Conservation (phyloP, 1,284 basidiomycete genomes). For the Tausonia pullulans region DNA sequence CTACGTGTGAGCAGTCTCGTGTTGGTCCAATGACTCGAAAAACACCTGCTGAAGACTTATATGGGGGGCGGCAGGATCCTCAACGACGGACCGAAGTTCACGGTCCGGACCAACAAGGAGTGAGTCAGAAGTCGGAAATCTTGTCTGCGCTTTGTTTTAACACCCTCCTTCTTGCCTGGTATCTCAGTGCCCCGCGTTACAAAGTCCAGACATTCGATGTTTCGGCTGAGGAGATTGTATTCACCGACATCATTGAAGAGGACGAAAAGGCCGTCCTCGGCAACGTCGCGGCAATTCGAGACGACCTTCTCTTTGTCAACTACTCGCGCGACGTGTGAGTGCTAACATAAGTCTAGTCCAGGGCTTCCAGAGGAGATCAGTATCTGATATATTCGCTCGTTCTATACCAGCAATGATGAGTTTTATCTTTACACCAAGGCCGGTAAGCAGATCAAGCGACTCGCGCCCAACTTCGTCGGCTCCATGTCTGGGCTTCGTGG, state of each 20-base stretch:
- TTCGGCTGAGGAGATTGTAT: conserved; percentile 56
- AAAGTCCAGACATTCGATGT: conserved; percentile 76
- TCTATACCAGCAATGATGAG: conserved; percentile 53
- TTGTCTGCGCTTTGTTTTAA: background rate
- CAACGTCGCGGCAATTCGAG: conserved; percentile 43
- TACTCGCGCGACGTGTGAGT: conserved; percentile 59
- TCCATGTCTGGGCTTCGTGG: conserved; percentile 46
- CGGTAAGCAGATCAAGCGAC: conserved; percentile 47
- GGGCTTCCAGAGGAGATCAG: no score
- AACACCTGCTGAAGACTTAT: background rate
- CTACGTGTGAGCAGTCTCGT: background rate
- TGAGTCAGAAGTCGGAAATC: background rate
- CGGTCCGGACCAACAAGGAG: conserved; percentile 50
- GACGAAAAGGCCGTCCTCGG: conserved; percentile 44
- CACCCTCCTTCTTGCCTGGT: background rate
- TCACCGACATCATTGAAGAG: conserved; percentile 60
- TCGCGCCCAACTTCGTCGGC: conserved; percentile 61
- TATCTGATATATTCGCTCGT: background rate
- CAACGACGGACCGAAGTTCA: conserved; percentile 56
- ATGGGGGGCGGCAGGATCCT: conserved; percentile 41
- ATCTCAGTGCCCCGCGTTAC: conserved; percentile 57
- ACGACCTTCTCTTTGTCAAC: conserved; percentile 50
- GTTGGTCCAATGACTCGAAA: background rate
- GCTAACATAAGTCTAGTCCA: conserved; percentile 15
- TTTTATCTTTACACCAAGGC: conserved; percentile 57